A percentile compares a stretch with the other conserved stretches of the same genome.
Evolutionary conservation across 192 early-diverging fungal genomes (phyloP).

Genomic region (Lunasporangiospora selenospora): DNA sequence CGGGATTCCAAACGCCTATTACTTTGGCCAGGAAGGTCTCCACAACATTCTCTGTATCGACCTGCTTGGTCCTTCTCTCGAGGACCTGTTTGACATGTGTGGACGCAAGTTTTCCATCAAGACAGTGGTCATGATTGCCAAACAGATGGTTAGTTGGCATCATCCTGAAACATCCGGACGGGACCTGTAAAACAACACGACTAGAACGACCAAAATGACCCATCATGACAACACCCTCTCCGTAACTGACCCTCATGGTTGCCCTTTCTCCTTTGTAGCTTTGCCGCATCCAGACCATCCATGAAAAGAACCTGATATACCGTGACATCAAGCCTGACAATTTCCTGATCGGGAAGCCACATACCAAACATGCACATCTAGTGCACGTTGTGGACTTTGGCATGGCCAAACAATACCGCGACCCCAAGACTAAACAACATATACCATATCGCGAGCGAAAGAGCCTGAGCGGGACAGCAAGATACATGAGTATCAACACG

Average conservation of each 20-base stretch:
- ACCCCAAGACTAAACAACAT: conserved; percentile 96
- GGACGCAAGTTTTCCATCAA: conserved; percentile 87
- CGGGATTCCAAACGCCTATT: conserved; percentile 90
- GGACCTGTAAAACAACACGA: too few relatives aligned
- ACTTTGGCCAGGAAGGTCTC: conserved; percentile 96
- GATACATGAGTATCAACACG: conserved; percentile 99
- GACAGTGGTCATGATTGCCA: conserved; percentile 94
- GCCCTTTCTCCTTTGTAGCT: conserved; percentile 38
- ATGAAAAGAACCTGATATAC: conserved; percentile 94
- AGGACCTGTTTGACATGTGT: conserved; percentile 97
- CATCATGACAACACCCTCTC: too few relatives aligned
- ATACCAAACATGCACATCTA: conserved; percentile 61
- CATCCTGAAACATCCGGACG: too few relatives aligned
- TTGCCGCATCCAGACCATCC: conserved; percentile 87
- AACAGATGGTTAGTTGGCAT: conserved; percentile 87
- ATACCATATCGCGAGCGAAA: conserved; percentile 99
- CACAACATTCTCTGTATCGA: conserved; percentile 96
- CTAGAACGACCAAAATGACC: too few relatives aligned
- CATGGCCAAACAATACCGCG: conserved; percentile 97
- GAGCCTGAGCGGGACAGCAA: conserved; percentile 92
- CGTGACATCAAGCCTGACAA: conserved; percentile 99
- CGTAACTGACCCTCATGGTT: too few relatives aligned
- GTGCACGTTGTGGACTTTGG: conserved; percentile 97
- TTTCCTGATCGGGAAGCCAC: conserved; percentile 88
- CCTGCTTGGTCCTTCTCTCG: conserved; percentile 89